These are phyloP conservation scores for Puccinia horiana DNA, from an alignment of 1,284 basidiomycete genomes.

Conservation along the genomic window DNA sequence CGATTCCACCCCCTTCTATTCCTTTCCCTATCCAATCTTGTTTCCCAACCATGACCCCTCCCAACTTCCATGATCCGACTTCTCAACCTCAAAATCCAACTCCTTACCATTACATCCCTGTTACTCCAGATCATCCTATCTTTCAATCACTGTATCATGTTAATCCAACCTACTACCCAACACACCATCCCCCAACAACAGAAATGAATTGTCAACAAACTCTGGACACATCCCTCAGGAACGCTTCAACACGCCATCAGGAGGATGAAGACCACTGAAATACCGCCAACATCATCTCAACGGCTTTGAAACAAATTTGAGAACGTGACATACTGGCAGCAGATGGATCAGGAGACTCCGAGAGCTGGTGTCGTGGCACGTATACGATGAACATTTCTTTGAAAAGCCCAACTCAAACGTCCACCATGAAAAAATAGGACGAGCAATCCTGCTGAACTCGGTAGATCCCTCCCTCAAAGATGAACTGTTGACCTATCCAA, in stretches of 20 bases:
- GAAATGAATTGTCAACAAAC: too few relatives aligned
- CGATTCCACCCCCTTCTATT: too few relatives aligned
- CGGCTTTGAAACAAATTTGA: background rate
- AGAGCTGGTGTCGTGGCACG: background rate
- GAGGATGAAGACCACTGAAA: background rate
- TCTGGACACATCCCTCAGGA: background rate
- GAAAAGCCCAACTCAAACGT: background rate
- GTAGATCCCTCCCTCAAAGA: background rate
- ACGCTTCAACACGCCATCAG: background rate
- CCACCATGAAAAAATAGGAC: background rate
- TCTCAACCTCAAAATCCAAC: too few relatives aligned
- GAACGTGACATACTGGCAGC: background rate
- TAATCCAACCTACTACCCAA: too few relatives aligned
- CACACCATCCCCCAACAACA: too few relatives aligned
- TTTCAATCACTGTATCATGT: too few relatives aligned
- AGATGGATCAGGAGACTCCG: background rate
- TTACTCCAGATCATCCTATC: too few relatives aligned
- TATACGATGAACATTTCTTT: background rate
- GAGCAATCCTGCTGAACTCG: background rate
- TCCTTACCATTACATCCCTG: too few relatives aligned
- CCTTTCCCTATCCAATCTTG: too few relatives aligned
- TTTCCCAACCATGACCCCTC: too few relatives aligned
- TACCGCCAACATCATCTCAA: background rate
- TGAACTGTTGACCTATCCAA: background rate
- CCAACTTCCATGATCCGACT: too few relatives aligned